phyloP scores from a whole-genome alignment of 176 grass and related monocot species.

The Metroxylon sagu region DNA sequence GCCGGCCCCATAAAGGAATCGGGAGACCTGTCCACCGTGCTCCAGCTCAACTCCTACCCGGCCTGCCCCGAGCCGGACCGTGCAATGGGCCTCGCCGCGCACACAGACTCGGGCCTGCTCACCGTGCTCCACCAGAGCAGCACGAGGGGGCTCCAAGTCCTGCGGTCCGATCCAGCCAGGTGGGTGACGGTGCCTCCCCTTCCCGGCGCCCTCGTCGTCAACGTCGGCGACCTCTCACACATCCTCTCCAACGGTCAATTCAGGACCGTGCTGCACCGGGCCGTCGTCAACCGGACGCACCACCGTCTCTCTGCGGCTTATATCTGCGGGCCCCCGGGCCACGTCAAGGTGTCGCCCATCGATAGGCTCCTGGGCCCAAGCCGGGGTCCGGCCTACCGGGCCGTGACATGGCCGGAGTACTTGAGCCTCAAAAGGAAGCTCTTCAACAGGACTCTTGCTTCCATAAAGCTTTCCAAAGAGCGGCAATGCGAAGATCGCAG shows the following conservation, averaged over 20 bases:
- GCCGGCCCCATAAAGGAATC: constrained; percentile 27
- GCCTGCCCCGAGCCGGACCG: constrained; percentile 79
- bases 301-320: constrained; percentile 69
- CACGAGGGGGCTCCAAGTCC: constrained; percentile 75
- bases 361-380: constrained; percentile 25
- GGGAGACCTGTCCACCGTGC: constrained; percentile 33
- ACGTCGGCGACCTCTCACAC: constrained; percentile 86
- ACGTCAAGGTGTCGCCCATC: constrained; percentile 50
- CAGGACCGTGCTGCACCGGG: constrained; percentile 79
- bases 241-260: constrained; percentile 87
- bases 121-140: constrained; percentile 85
- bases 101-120: constrained; percentile 95
- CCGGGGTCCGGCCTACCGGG: constrained; percentile 41
- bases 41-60: constrained; percentile 47
- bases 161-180: constrained; percentile 33
- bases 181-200: constrained; percentile 72
- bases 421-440: constrained; percentile 58
- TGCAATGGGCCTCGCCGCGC: constrained; percentile 72
- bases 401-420: constrained; percentile 92
- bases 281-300: constrained; percentile 56
- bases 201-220: constrained; percentile 55
- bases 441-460: constrained; percentile 41
- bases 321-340: constrained; percentile 54
- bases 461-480: background rate
- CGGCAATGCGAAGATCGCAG: background rate